Conservation (phyloP, 2,329 filamentous ascomycete genomes). For the Onygenales sp. region DNA sequence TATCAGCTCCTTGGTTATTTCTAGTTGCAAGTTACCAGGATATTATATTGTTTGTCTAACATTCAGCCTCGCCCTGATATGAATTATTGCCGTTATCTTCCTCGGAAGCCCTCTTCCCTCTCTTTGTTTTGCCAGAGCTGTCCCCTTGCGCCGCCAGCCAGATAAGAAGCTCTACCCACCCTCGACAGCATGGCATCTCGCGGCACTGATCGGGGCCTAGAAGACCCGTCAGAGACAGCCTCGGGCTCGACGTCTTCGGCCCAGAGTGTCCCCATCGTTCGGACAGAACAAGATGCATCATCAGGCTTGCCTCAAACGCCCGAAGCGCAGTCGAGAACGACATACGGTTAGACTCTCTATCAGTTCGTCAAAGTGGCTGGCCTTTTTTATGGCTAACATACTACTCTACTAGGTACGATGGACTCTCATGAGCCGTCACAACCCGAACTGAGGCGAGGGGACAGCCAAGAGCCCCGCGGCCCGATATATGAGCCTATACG, state of each 20-base stretch:
- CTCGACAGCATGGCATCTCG: slow-evolving; percentile 8
- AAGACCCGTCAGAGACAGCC: not conserved
- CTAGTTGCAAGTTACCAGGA: not conserved
- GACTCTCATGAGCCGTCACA: slow-evolving; percentile 15
- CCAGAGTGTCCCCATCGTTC: slow-evolving; percentile 2
- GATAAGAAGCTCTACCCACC: not conserved
- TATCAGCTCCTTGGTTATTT: not conserved
- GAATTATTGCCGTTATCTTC: not conserved
- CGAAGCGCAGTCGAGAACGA: not conserved
- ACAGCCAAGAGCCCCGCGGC: not conserved
- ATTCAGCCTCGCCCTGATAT: not conserved
- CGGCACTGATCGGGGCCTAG: slow-evolving; percentile 2
- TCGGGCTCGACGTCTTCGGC: slow-evolving; percentile 5
- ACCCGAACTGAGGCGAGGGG: not conserved
- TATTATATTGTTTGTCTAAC: not conserved
- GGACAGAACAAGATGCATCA: not conserved
- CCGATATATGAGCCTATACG: slow-evolving; percentile 25
- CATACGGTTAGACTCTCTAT: slow-evolving; percentile 1
- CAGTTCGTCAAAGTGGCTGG: not conserved
- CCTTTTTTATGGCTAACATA: not conserved
- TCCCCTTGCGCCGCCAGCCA: not conserved
- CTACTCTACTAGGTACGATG: slow-evolving; percentile 18
- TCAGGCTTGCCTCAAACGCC: not conserved
- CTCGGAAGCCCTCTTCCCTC: not conserved
- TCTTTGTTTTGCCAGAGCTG: not conserved